Conservation (phyloP, 352 stramenopile genomes). For the Hyaloperonospora arabidopsidis region DNA sequence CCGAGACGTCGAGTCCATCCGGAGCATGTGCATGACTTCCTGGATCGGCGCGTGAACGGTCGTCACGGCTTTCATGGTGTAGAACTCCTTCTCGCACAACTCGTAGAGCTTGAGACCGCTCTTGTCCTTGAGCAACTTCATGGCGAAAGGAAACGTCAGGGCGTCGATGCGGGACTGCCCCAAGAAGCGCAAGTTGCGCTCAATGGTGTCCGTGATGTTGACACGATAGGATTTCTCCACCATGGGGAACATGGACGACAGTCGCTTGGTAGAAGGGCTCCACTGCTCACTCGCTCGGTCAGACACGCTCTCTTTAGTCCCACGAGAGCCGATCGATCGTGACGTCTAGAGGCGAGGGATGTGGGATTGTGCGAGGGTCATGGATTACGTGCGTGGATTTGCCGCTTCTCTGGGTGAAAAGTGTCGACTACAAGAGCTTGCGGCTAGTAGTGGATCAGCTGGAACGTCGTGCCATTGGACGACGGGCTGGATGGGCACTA, state of each 20-base stretch:
- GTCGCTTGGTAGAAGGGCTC: too few relatives aligned
- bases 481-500: too few relatives aligned
- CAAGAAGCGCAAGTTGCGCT: conserved; percentile 77
- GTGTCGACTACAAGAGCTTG: too few relatives aligned
- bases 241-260: conserved; percentile 78
- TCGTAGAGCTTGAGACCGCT: conserved; percentile 67
- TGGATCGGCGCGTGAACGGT: conserved; percentile 60
- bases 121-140: conserved; percentile 73
- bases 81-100: conserved; percentile 75
- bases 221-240: conserved; percentile 80
- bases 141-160: conserved; percentile 72
- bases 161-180: conserved; percentile 75
- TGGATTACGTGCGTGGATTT: too few relatives aligned
- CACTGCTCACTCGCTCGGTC: too few relatives aligned
- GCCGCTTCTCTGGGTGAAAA: too few relatives aligned
- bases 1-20: conserved; percentile 58
- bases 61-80: conserved; percentile 77
- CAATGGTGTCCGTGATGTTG: conserved; percentile 72
- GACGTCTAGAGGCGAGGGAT: too few relatives aligned
- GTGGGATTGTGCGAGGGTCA: too few relatives aligned
- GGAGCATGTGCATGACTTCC: conserved; percentile 76
- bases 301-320: too few relatives aligned
- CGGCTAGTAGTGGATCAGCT: too few relatives aligned
- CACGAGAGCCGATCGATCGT: too few relatives aligned
- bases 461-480: too few relatives aligned